Base-by-base conservation (phyloP, 495 filamentous ascomycete species). In the Diplogelasinospora grovesii region DNA sequence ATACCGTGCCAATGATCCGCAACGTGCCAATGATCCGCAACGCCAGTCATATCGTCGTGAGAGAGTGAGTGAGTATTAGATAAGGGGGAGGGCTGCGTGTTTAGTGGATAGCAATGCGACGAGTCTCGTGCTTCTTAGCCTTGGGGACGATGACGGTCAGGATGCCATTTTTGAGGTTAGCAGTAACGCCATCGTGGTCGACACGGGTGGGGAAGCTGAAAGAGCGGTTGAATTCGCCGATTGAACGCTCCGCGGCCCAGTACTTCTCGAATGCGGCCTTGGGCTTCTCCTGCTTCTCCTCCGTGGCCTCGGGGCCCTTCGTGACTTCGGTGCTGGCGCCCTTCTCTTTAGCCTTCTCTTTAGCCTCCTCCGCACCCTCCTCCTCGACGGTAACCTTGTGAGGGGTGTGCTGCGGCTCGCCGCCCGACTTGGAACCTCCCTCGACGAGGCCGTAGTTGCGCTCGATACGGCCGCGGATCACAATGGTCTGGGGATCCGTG, bases 161-260 rank as follows among this genome's bases (percentile, higher is more conserved):
- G 18, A 87, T 62, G 46, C 86, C 65, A 64, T 74, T 63, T 53
- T 69, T 54, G 60, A 74, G 53, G 27, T 62, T 76, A 9, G 89
- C 90, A 47, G 68, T 81, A 40, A 95, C 88, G 10, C 45, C 59
- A 31, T 95, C 83, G 49, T 86, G 79, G 57, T 95, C 79, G 23
- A 95, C 74, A 8, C 75, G 72, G 6, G 58, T 59, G 0, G 86
- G 77, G 72, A 97, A 95, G 39, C 56, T 75, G 70, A 96, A 95
- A 19, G 68, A 70, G 39, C 89, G 78, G 24, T 77, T 69, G 71
- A 95, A 97, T 37, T 83, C 71, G 48, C 89, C 90, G 37, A 86
- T 66, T 6, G 69, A 78, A 49, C 89, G 83, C 73, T 97, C 90
- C 19, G 73, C 72, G 29, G 83, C 72, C 86, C 85, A 92, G 69